Conservation (phyloP, 306 rosid species). For the Casuarina glauca region DNA sequence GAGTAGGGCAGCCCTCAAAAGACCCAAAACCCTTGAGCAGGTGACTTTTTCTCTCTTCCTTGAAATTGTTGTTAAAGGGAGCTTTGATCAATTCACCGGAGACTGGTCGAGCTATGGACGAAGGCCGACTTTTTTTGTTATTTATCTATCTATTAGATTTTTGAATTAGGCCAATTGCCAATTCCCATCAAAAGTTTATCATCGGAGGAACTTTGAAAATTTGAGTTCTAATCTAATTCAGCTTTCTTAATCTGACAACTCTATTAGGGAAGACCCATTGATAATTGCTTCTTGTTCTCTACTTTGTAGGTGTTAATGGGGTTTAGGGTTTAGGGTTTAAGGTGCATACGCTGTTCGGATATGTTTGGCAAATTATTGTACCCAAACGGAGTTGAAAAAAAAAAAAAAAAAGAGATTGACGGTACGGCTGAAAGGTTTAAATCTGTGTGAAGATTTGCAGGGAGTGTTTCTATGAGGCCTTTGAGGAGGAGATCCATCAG, state of each 20-base stretch:
- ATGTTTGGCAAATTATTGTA: neutral
- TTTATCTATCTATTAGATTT: neutral
- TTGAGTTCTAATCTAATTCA: neutral
- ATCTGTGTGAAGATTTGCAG: constrained; percentile 51
- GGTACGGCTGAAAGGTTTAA: neutral
- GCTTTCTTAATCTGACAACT: neutral
- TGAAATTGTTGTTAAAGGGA: neutral
- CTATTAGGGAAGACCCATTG: neutral
- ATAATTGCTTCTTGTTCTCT: neutral
- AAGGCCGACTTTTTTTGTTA: neutral
- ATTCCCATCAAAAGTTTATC: neutral
- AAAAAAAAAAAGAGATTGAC: neutral
- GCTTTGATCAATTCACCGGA: neutral
- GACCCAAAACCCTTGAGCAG: constrained; percentile 88
- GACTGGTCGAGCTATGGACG: neutral
- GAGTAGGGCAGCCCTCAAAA: constrained; percentile 67
- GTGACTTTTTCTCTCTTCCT: constrained; percentile 15
- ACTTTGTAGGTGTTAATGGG: neutral
- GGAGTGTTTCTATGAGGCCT: constrained; percentile 79
- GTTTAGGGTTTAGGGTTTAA: neutral
- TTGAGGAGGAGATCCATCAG: constrained; percentile 86
- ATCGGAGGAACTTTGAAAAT: neutral
- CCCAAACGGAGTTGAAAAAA: neutral
- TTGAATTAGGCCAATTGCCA: neutral
- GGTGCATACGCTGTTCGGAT: neutral